Evolutionary conservation across 352 stramenopile species (phyloP), one percentile per base, ranked within the genome.

Genomic region (Pythium chondricola): DNA sequence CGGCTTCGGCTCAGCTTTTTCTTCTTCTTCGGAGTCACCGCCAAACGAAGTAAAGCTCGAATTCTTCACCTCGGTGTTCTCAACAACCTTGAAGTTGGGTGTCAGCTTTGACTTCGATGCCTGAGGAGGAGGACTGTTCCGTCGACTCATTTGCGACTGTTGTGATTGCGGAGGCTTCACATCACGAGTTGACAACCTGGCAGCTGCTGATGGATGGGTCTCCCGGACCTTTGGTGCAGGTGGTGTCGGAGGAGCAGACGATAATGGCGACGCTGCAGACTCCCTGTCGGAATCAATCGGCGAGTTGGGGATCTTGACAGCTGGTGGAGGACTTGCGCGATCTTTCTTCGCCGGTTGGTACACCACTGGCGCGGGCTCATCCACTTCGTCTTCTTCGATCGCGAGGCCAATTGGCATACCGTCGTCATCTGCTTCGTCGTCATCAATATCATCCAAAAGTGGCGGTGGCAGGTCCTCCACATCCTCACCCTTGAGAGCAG

Each of bases 31-130:
- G 20, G 80, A 92, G 36, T 89, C 77, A 39, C 59, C 62, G 39
- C 78, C 81, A 57, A 95, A 95, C 22, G 83, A 95, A 18, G 72
- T 90, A 35, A 95, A 95, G 48, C 83, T 95, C 43, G 71, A 67
- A 24, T 72, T 71, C 40, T 84, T 88, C 17, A 72, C 61, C 44
- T 79, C 55, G 48, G 56, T 32, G 55, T 67, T 33, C 29, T 81
- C 71, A 11, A 89, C 81, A 27, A 92, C 75, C 14, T 63, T 69
- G 27, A 88, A 92, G 55, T 88, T 89, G 14, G 81, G 81, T 10
- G 58, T 81, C 14, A 88, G 46, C 29, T 27, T 30, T 13, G 38
- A 37, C 8, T 52, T 52, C 6, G 35, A 24, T n/a, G 53, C 43
- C 25, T 24, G 20, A 3, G 41, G 18, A n/a, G 35, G 30, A 45